Evolutionary conservation across 2,329 filamentous ascomycete genomes (phyloP), one percentile per base, ranked within the genome.

Genomic region (Podosphaera aphanis): DNA sequence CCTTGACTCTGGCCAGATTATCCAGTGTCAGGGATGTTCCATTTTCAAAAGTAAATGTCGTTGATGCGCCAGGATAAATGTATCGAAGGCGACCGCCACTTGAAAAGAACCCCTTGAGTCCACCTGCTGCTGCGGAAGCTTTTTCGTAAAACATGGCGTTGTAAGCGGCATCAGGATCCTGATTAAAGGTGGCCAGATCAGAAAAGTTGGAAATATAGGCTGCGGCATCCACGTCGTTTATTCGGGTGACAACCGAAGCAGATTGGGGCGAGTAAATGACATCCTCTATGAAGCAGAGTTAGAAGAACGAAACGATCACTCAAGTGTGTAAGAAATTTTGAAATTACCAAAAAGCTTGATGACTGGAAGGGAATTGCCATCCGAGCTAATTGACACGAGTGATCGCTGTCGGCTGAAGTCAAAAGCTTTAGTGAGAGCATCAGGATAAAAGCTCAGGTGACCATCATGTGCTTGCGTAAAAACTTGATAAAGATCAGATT

Each of bases 181-280:
- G 63, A 36, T 63, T 48, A 51, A 56, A 48, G 46, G 62, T 50
- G 49, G 57, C 53, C 39, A 56, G 52, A 53, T 59, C 59, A 47
- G 60, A 63, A 55, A 64, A 65, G 2, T 67, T 61, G 37, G 66
- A 60, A 16, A 75, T 60, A 48, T 64, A 69, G 0, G 62, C 62
- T 5, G 63, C 63, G 2, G 67, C 70, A 38, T 73, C 63, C 39
- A 66, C 57, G n/a, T 68, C 73, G 52, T 78, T 71, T 55, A 78
- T 76, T 48, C 66, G 57, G 1, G 60, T 59, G 29, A 78, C 63
- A 1, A 69, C 62, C 0, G 68, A 69, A 63, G 43, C 63, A 56
- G 11, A 59, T 48, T 50, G 66, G 62, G 46, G 61, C 54, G 46
- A 64, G 18, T 60, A 56, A 39, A 66, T 55, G 0, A 70, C 58